Conservation (phyloP, 2,329 filamentous ascomycete species). For the Penicillium sp. region DNA sequence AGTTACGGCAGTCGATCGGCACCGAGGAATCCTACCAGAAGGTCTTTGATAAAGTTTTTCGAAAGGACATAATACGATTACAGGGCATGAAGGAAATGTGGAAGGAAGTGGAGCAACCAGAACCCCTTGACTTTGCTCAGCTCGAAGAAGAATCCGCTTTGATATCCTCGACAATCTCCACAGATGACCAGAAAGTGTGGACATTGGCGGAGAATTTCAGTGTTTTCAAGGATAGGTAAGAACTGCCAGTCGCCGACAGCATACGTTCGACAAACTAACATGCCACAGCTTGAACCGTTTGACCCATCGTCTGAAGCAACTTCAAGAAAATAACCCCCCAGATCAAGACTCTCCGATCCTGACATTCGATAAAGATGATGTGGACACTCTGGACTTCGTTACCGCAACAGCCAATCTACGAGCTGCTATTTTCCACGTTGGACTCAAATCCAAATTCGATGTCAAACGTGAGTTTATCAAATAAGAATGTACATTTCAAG, state of each 20-base stretch:
- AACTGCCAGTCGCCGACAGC: neutral
- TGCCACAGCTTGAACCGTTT: constrained; percentile 64
- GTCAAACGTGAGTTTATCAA: constrained; percentile 65
- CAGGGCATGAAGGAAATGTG: constrained; percentile 94
- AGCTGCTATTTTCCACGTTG: constrained; percentile 84
- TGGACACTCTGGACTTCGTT: constrained; percentile 93
- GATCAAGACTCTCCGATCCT: constrained; percentile 56
- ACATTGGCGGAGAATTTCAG: constrained; percentile 76
- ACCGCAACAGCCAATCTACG: constrained; percentile 85
- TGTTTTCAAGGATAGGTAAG: constrained; percentile 74
- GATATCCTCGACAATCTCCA: constrained; percentile 53
- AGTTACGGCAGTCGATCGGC: constrained; percentile 77
- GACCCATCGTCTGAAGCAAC: constrained; percentile 67
- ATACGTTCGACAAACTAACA: constrained; percentile 11
- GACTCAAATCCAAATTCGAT: constrained; percentile 85
- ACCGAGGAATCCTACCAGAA: constrained; percentile 71
- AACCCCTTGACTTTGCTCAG: constrained; percentile 66
- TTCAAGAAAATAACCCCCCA: constrained; percentile 54
- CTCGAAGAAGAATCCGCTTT: constrained; percentile 55
- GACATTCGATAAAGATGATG: constrained; percentile 94
- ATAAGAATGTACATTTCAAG: neutral
- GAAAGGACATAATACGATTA: constrained; percentile 76
- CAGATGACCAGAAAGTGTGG: constrained; percentile 75
- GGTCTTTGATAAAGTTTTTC: constrained; percentile 92
- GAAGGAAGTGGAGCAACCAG: constrained; percentile 75